phyloP scores from a whole-genome alignment of 371 early-diverging fungal genomes.

The Vairimorpha ceranae region DNA sequence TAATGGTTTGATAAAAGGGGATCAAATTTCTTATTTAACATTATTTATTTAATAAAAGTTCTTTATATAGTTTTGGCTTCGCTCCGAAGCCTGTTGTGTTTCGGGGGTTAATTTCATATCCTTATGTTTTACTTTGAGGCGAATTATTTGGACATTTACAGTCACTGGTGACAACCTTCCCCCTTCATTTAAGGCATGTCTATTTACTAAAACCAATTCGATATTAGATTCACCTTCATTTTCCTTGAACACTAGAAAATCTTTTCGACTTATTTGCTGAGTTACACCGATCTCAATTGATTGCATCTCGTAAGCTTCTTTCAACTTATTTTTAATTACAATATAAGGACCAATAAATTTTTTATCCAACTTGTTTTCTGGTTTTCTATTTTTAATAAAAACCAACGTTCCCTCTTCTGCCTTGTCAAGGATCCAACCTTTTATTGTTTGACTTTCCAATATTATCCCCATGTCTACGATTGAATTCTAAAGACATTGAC shows the following conservation, averaged over 20 bases:
- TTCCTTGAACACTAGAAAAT: neutral
- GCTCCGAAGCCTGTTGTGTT: too few relatives aligned
- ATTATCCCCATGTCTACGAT: neutral
- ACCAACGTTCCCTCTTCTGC: neutral
- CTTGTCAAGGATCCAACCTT: neutral
- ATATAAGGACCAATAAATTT: neutral
- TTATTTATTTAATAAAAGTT: too few relatives aligned
- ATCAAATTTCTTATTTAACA: too few relatives aligned
- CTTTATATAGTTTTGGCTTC: too few relatives aligned
- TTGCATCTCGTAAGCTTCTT: neutral
- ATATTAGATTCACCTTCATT: too few relatives aligned
- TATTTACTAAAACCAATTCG: too few relatives aligned
- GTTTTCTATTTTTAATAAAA: neutral
- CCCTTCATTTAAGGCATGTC: too few relatives aligned
- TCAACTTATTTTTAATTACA: neutral
- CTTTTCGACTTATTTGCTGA: neutral
- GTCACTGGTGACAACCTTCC: too few relatives aligned
- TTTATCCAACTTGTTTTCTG: neutral
- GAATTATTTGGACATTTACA: too few relatives aligned
- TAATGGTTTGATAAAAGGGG: too few relatives aligned
- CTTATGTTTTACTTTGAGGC: too few relatives aligned
- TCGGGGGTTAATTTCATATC: too few relatives aligned
- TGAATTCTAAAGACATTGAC: neutral
- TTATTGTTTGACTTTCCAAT: neutral
- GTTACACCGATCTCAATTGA: neutral